Evolutionary conservation across 2,329 filamentous ascomycete genomes (phyloP).

Genomic region (Neofusicoccum sp.): DNA sequence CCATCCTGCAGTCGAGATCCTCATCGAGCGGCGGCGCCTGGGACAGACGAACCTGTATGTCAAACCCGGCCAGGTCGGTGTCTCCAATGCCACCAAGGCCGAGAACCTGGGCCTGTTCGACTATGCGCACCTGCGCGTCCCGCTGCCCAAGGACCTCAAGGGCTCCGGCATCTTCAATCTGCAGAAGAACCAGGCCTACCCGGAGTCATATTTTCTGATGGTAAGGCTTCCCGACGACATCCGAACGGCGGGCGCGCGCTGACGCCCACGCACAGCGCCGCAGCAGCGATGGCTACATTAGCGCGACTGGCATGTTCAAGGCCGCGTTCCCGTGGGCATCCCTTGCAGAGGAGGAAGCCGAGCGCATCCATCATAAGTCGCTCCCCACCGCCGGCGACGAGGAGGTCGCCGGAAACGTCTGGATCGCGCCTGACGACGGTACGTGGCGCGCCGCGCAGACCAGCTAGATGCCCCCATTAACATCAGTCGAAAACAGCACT

Average conservation of each 20-base stretch:
- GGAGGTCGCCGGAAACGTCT: constrained; percentile 94
- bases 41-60: constrained; percentile 89
- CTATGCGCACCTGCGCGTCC: constrained; percentile 91
- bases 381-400: constrained; percentile 78
- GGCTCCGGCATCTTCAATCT: constrained; percentile 83
- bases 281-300: constrained; percentile 79
- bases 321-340: constrained; percentile 80
- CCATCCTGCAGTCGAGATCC: constrained; percentile 45
- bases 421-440: constrained; percentile 80
- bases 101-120: constrained; percentile 82
- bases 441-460: constrained; percentile 22
- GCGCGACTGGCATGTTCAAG: constrained; percentile 90
- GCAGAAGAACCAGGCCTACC: constrained; percentile 60
- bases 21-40: constrained; percentile 80
- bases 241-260: background rate
- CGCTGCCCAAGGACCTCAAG: constrained; percentile 83
- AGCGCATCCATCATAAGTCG: constrained; percentile 82
- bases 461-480: background rate
- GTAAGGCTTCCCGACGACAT: constrained; percentile 40
- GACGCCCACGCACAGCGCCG: constrained; percentile 56
- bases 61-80: constrained; percentile 72
- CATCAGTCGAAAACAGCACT: constrained; percentile 61
- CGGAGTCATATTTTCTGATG: constrained; percentile 96
- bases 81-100: constrained; percentile 68
- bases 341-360: constrained; percentile 67